Base-by-base conservation (phyloP, 179 eudicot genomes). In the Pouteria campechiana region DNA sequence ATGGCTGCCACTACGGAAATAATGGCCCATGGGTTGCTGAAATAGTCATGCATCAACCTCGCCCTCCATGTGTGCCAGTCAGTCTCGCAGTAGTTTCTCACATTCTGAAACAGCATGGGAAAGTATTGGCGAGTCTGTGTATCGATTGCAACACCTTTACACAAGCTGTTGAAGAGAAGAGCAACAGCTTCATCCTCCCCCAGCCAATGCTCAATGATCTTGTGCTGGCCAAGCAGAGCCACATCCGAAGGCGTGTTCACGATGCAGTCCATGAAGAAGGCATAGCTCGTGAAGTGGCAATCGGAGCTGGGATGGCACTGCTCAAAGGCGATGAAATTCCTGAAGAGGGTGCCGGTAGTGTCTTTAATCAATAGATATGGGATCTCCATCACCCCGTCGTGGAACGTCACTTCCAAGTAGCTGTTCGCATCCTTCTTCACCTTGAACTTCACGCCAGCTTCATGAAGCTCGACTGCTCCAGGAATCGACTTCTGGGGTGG, bases 171-270 rank as follows among this genome's bases (percentile, higher is more conserved):
- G 38, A 64, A 70, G 7, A 70, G 8, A 8, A 52, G 34, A 3
- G 64, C 64, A 17, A 70, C 44, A 19, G 59, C 67, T 14, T 64
- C 51, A 16, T 29, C 33, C 6, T 27, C 45, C 0, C 75, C 75
- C 5, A 69, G 44, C 14, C 29, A 55, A 7, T 64, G 60, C 18
- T 29, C 9, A 1, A 69, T 22, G 2, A 64, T 50, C 15, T 54
- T 49, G 6, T 5, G 15, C 3, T 23, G 11, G 24, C 53, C 25
- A 3, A 69, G 75, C n/a, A 69, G 45, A 11, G 60, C 60, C 10
- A 64, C 75, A 46, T 71, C 73, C 22, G 62, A 44, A 0, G 64
- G 43, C 3, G 69, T 67, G 6, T 70, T 53, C 40, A 74, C 55
- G 23, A 74, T 17, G 30, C 57, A 37, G 31, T 64, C 61, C 52